Evolutionary conservation across 768 basidiomycete genomes (phyloP), one percentile per base, ranked within the genome.

Genomic region (Albatrellus ellisii): DNA sequence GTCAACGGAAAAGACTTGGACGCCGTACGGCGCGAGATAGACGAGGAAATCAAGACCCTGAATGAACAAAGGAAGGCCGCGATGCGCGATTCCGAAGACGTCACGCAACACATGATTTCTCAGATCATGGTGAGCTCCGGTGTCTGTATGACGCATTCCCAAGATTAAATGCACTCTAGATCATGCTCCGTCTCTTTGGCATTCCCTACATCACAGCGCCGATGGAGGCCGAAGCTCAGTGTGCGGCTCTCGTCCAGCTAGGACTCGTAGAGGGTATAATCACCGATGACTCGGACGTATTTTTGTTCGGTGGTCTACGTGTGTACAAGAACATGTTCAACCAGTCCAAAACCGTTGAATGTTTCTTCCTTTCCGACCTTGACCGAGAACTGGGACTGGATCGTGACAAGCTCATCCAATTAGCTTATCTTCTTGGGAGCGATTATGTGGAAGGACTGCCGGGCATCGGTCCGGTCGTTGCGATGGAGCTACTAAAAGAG

Each of bases 251-350:
- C 7, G 79, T 89, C 6, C 65, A 74, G 4, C 69, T 97, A 11
- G 76, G 79, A 12, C 69, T 98, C 22, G 94, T 95, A 27, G 91
- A 99, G 49, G 95, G 95, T 0, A 84, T 99, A 42, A 98, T 99
- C 58, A 99, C 95, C 0, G 95, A 99, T 58, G 95, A 99, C 60
- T 95, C 90, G 4, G 95, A 99, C 55, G 91, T 98, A 37, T 99
- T 99, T 62, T 78, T 99, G 37, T 99, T 99, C 52, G 95, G 95
- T 25, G 94, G 89, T 18, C 62, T 73, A 50, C 80, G 90, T n/a
- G 88, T 98, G 15, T 95, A 85, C 72, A 95, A 94, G 63, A 98
- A 99, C 59, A 94, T 99, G 85, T 99, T 99, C 67, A 97, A 98
- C 58, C 94, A 98, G 60, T 85, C 87, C 36, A 97, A 98, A 67